These are phyloP conservation scores for Globisporangium acanthophoron DNA, from an alignment of 352 stramenopile species.

Conservation along the genomic window DNA sequence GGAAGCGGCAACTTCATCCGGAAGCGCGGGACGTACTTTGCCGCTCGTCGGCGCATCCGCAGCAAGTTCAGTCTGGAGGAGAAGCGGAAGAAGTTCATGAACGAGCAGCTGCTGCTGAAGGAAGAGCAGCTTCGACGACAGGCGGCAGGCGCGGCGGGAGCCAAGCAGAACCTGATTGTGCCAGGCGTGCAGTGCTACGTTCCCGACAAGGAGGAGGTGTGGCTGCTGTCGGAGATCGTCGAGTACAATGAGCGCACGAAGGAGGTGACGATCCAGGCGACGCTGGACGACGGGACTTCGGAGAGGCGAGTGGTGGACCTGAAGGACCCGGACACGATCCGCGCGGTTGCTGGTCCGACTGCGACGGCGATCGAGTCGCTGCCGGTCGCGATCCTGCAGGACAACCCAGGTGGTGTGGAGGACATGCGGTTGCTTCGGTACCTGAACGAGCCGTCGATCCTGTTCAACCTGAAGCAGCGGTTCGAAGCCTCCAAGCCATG, in stretches of 20 bases:
- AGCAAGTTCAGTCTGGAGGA: slow-evolving; percentile 77
- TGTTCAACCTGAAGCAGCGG: slow-evolving; percentile 92
- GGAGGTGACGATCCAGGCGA: slow-evolving; percentile 71
- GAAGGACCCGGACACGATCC: slow-evolving; percentile 82
- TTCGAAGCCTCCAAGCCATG: slow-evolving; percentile 90
- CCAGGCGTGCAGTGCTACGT: slow-evolving; percentile 88
- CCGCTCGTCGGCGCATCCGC: slow-evolving; percentile 28
- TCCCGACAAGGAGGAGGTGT: slow-evolving; percentile 83
- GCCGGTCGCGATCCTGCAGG: slow-evolving; percentile 75
- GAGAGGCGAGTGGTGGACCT: slow-evolving; percentile 75
- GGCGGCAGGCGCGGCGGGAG: slow-evolving; percentile 39
- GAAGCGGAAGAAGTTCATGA: slow-evolving; percentile 80
- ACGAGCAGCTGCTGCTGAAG: slow-evolving; percentile 75
- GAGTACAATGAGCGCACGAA: slow-evolving; percentile 82
- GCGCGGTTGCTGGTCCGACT: slow-evolving; percentile 62
- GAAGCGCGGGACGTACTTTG: slow-evolving; percentile 73
- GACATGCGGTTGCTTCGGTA: slow-evolving; percentile 87
- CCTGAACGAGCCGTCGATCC: slow-evolving; percentile 90
- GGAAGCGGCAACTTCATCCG: slow-evolving; percentile 64
- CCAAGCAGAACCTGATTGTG: slow-evolving; percentile 84
- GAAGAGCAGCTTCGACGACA: slow-evolving; percentile 69
- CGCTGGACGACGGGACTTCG: slow-evolving; percentile 53
- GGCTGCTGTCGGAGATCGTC: slow-evolving; percentile 76
- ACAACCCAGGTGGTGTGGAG: slow-evolving; percentile 70
- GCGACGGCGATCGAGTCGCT: slow-evolving; percentile 81